Evolutionary conservation across 192 early-diverging fungal species (phyloP).

Genomic region (Rhizophagus sp.): DNA sequence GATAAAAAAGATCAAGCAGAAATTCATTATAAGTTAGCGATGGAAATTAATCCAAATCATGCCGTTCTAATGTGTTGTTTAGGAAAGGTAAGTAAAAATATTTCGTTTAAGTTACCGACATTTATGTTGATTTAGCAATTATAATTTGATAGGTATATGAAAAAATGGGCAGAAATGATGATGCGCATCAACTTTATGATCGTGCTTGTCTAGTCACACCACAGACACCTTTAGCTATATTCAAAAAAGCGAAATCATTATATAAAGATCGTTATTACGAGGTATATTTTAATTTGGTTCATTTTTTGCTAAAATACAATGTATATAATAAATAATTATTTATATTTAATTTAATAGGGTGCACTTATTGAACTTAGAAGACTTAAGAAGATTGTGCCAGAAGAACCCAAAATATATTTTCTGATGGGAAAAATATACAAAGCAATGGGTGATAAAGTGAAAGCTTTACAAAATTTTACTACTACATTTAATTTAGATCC

Average conservation of each 20-base stretch:
- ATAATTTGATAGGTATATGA: constrained; percentile 49
- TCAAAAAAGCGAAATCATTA: constrained; percentile 69
- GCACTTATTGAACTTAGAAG: constrained; percentile 64
- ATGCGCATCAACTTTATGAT: constrained; percentile 65
- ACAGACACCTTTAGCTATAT: constrained; percentile 56
- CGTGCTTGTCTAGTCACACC: constrained; percentile 55
- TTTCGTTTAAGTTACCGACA: background rate
- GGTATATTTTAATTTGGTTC: background rate
- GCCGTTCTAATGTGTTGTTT: constrained; percentile 70
- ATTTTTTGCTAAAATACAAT: background rate
- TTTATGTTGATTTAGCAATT: background rate
- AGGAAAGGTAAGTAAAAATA: constrained; percentile 57
- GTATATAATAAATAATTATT: no score
- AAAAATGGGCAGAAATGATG: constrained; percentile 48
- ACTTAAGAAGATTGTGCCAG: constrained; percentile 48
- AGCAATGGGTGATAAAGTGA: constrained; percentile 47
- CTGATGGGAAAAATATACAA: constrained; percentile 61
- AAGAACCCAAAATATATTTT: constrained; percentile 64
- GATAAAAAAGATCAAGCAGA: constrained; percentile 75
- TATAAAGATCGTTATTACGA: constrained; percentile 27
- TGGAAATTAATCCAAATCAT: constrained; percentile 72
- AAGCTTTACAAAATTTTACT: constrained; percentile 62
- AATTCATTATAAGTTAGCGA: constrained; percentile 70
- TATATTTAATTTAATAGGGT: constrained; percentile 51
- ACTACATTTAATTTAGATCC: constrained; percentile 63